Evolutionary conservation across 305 asterid genomes (phyloP), one percentile per base, ranked within the genome.

Genomic region (Rubia balearica): DNA sequence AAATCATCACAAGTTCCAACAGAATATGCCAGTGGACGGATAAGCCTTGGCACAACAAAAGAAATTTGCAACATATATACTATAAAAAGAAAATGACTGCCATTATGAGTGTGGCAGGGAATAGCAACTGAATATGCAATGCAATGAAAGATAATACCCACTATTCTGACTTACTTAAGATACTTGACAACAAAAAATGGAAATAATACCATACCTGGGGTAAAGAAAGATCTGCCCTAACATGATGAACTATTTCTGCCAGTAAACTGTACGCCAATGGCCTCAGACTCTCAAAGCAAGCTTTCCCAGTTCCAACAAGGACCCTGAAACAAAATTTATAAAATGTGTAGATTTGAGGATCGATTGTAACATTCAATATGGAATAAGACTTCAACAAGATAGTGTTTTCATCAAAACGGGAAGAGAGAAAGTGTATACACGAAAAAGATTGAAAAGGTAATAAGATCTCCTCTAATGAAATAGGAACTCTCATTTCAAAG

Each of bases 221-320:
- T 83, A 95, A 82, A 61, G 97, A 87, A 79, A 95, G 96, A 79
- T 90, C 98, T 76, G 85, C 97, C 80, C 98, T 83, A 75, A 95
- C 97, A 83, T 91, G 98, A 83, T 95, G 99, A 81, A 92, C 98
- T 71, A 95, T 90, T 86, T 95, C 99, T 65, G 99, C 99, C 85
- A 95, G 82, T 77, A 95, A 93, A 86, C 99, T 95, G 84, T 95
- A 95, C n/a, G 99, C 99, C 85, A 95, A 85, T 53, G 99, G 99
- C 80, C 99, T 88, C 84, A 95, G 84, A 71, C 96, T 87, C 87
- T 95, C 99, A 71, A 87, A 95, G 88, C 99, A 95, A 64, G 99
- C 99, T 78, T 96, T 85, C 59, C 99, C 99, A 73, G 91, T 88
- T 80, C 99, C 99, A 83, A 95, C 96, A 77, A 95, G 99, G 74